These are phyloP conservation scores for Wickerhamomyces sp. DNA, from an alignment of 1,139 yeast species.

Conservation along the genomic window DNA sequence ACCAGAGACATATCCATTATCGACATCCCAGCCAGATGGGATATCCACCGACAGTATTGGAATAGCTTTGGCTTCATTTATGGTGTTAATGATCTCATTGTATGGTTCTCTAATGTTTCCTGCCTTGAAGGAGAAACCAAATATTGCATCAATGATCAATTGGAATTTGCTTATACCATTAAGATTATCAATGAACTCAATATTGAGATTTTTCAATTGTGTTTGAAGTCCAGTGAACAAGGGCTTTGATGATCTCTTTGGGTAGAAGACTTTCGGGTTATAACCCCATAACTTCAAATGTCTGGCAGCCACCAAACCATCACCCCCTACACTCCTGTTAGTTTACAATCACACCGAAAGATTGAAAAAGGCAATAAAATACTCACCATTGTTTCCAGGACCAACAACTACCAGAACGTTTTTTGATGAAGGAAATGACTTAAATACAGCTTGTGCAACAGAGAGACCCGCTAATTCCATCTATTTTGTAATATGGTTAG, in stretches of 20 bases:
- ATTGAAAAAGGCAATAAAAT: background rate
- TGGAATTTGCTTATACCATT: conserved; percentile 5
- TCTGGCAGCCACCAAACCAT: conserved; percentile 92
- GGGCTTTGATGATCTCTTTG: conserved; percentile 46
- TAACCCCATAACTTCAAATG: conserved; percentile 81
- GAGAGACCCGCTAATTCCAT: conserved; percentile 97
- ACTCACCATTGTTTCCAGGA: conserved; percentile 81
- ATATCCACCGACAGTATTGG: conserved; percentile 83
- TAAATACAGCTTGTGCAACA: conserved; percentile 81
- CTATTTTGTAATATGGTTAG: conserved; percentile 12
- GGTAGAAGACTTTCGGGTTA: conserved; percentile 65
- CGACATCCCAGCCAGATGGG: conserved; percentile 98
- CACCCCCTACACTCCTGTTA: conserved; percentile 49
- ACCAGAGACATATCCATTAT: conserved; percentile 61
- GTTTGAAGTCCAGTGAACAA: conserved; percentile 42
- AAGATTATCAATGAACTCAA: conserved; percentile 35
- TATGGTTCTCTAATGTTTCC: conserved; percentile 77
- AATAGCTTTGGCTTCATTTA: conserved; percentile 34
- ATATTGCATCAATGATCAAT: conserved; percentile 62
- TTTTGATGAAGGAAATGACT: conserved; percentile 48
- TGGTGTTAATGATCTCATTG: conserved; percentile 45
- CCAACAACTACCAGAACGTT: conserved; percentile 74
- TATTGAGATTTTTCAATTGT: conserved; percentile 55
- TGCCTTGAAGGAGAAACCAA: conserved; percentile 91
- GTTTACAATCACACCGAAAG: too few relatives aligned